Percentiles rank a stretch among this genome's conserved stretches.
Evolutionary conservation across 1,139 yeast genomes (phyloP).

Genomic region (Candida labiduridarum): DNA sequence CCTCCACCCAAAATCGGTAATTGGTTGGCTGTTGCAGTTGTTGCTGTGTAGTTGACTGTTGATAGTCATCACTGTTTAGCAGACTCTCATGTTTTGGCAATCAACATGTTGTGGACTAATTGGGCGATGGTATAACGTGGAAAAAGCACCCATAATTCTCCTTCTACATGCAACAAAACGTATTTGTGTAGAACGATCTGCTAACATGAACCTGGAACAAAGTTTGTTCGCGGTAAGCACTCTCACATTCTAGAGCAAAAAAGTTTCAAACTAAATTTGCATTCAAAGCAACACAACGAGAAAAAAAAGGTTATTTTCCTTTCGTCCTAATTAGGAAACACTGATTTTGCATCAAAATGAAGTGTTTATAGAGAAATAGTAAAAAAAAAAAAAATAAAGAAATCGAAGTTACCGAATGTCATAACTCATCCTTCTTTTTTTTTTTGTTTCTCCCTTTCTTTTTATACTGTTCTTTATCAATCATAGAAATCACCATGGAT

Average conservation of each 20-base stretch:
- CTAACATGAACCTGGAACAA: background rate
- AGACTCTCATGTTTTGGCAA: no score
- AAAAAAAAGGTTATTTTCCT: conserved; percentile 2
- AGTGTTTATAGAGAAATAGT: conserved; percentile 6
- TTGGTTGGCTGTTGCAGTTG: no score
- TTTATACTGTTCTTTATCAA: background rate
- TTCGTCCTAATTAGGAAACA: conserved; percentile 7
- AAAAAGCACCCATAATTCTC: no score
- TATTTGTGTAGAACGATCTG: no score
- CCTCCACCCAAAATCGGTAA: no score
- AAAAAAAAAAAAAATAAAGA: background rate
- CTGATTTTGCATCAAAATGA: conserved; percentile 6
- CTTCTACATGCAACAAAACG: no score
- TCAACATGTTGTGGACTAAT: no score
- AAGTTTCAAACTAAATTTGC: background rate
- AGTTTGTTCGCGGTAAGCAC: background rate
- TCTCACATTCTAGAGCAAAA: background rate
- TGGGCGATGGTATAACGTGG: no score
- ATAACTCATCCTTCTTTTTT: background rate
- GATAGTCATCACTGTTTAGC: no score
- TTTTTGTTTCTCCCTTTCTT: background rate
- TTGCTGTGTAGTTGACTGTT: no score
- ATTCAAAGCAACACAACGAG: background rate
- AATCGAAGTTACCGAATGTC: background rate
- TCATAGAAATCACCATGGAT: conserved; percentile 22